Base-by-base conservation (phyloP, 2,329 filamentous ascomycete species). In the Fusarium fracticaudum region DNA sequence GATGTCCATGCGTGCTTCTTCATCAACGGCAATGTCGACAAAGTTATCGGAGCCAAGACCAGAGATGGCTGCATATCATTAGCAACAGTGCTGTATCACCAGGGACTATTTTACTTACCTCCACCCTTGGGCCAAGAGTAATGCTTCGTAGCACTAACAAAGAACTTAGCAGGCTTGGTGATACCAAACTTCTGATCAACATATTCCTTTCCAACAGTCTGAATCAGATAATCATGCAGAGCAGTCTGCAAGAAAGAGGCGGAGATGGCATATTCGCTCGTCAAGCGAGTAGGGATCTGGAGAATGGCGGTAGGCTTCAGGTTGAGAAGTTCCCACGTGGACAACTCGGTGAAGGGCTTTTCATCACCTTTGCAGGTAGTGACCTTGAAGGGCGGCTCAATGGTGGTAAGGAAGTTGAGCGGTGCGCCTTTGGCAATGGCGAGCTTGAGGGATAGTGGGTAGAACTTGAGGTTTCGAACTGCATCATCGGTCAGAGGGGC, bases 401-500 rank as follows among this genome's bases (percentile, higher is more conserved):
- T 26, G 9, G 3, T 3, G 10, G 29, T 22, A 1, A 61, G 18
- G 18, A 61, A 61, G 6, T 61, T 43, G n/a, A 61, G 47, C 3
- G 45, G 45, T 9, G 22, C 59, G 1, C 59, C 59, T 22, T 61
- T 29, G 6, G 45, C 59, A 47, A 61, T 61, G 26, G 59, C 59
- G 6, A 54, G 37, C 1, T 61, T 61, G 13, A 61, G 59, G 1
- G 58, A 61, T 1, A 61, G 29, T 0, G 59, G 59, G 29, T 61
- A 61, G 8, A 54, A 61, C 37, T 61, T 61, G 20, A 61, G 47
- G 29, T 54, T 61, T 35, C 59, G 59, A 41, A 61, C 59, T 61
- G 0, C 0, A 0, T 33, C n/a, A 8, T 17, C 1, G 2, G 33
- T 51, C 1, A 60, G 43, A 38, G 0, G 20, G 0, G 15, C 1